A percentile compares a stretch with the other conserved stretches of the same genome.
Conservation (phyloP, 164 flowering plant species). For the grape (Vitis vinifera) region DNA sequence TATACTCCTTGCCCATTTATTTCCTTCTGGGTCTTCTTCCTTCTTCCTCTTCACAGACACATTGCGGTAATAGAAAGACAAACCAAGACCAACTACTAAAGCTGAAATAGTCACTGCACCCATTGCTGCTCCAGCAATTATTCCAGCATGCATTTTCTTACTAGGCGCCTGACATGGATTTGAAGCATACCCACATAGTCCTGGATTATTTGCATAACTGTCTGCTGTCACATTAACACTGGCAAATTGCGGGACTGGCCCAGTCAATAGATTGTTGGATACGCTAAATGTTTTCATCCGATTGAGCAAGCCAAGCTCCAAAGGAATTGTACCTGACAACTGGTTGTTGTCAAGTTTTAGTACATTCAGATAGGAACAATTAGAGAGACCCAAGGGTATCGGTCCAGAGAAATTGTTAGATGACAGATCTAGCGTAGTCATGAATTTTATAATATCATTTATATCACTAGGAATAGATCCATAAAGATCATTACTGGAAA, state of each 20-base stretch:
- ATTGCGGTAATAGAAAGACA: slow-evolving; percentile 38
- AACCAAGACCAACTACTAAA: slow-evolving; percentile 29
- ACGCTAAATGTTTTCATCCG: slow-evolving; percentile 58
- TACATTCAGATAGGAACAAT: slow-evolving; percentile 52
- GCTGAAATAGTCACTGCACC: slow-evolving; percentile 47
- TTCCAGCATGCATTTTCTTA: slow-evolving; percentile 24
- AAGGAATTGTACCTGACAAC: slow-evolving; percentile 62
- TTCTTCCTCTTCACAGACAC: slow-evolving; percentile 42
- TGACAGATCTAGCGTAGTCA: slow-evolving; percentile 69
- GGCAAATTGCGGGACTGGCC: slow-evolving; percentile 50
- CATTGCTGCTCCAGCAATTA: slow-evolving; percentile 53
- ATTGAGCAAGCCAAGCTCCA: slow-evolving; percentile 34
- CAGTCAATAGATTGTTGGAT: slow-evolving; percentile 52
- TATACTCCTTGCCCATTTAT: slow-evolving; percentile 78
- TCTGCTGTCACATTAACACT: slow-evolving; percentile 11
- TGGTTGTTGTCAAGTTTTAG: slow-evolving; percentile 65
- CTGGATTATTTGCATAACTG: slow-evolving; percentile 50
- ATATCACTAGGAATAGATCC: slow-evolving; percentile 65
- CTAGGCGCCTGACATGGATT: slow-evolving; percentile 26
- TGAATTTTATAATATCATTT: slow-evolving; percentile 19
- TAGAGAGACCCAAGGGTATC: slow-evolving; percentile 50
- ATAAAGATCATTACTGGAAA: slow-evolving; percentile 52
- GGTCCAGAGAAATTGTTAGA: slow-evolving; percentile 57
- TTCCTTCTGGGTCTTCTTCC: slow-evolving; percentile 77
- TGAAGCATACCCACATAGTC: slow-evolving; percentile 61